Evolutionary conservation across 148 eudicot species (phyloP).

Genomic region (Rhododendron simsii): DNA sequence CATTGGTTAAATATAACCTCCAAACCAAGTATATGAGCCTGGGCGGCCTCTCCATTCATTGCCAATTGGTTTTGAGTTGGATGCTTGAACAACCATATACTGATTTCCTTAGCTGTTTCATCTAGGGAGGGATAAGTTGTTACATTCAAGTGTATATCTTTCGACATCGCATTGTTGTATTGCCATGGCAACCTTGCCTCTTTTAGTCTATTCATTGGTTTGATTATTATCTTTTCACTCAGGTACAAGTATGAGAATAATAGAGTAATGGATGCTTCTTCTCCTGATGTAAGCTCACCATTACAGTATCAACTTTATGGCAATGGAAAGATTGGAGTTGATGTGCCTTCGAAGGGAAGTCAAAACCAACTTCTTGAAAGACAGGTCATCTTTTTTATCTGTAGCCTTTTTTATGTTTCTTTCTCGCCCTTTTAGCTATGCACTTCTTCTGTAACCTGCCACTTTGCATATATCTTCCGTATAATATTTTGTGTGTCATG

Average conservation of each 20-base stretch:
- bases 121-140: not conserved
- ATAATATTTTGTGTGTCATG: not conserved
- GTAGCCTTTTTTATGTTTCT: not conserved
- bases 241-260: conserved; percentile 94
- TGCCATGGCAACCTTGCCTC: not conserved
- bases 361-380: conserved; percentile 98
- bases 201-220: not conserved
- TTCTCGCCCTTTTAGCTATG: not conserved
- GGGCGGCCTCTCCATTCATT: no score
- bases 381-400: conserved; percentile 51
- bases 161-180: not conserved
- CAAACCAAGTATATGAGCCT: no score
- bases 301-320: conserved; percentile 84
- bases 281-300: conserved; percentile 76
- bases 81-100: no score
- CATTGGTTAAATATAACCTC: no score
- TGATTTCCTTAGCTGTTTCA: not conserved
- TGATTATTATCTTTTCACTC: conserved; percentile 16
- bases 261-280: conserved; percentile 75
- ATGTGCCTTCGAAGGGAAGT: conserved; percentile 78
- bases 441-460: not conserved
- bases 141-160: not conserved
- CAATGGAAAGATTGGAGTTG: conserved; percentile 65
- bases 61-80: no score
- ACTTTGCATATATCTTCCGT: not conserved